Conservation (phyloP, 176 grass and related monocot species). For the Musa itinerans region DNA sequence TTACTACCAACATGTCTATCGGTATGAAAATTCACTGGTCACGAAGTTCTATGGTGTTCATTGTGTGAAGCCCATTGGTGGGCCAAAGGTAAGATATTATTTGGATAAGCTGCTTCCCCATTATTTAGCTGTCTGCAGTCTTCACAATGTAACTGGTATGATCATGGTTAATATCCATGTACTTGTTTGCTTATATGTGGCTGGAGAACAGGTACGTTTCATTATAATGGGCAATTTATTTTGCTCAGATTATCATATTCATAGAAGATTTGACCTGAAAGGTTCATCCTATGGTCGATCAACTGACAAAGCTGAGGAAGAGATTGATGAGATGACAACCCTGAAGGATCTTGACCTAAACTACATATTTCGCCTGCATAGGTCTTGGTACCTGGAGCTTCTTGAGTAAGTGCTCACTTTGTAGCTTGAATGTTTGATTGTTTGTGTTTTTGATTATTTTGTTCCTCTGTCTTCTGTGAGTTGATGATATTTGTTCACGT, state of each 20-base stretch:
- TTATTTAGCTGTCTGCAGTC: not conserved
- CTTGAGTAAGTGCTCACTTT: constrained; percentile 56
- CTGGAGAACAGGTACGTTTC: constrained; percentile 60
- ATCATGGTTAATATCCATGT: not conserved
- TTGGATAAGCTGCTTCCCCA: not conserved
- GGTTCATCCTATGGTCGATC: constrained; percentile 90
- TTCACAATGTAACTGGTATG: not conserved
- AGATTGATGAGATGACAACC: constrained; percentile 95
- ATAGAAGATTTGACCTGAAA: constrained; percentile 95
- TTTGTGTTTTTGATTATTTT: too few species aligned
- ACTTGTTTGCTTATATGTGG: not conserved
- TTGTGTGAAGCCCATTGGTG: constrained; percentile 66
- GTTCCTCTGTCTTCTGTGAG: not conserved
- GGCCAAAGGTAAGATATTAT: constrained; percentile 34
- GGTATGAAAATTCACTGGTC: constrained; percentile 1
- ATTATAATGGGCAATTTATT: constrained; percentile 96
- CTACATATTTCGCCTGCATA: constrained; percentile 76
- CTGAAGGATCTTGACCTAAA: constrained; percentile 96
- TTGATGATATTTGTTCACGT: constrained; percentile 9
- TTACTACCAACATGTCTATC: constrained; percentile 13
- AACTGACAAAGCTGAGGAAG: constrained; percentile 73
- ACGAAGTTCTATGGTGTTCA: constrained; percentile 30
- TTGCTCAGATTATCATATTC: constrained; percentile 83
- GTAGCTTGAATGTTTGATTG: not conserved
- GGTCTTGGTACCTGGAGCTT: constrained; percentile 62